These are phyloP conservation scores for Skeletonema menzelii DNA, from an alignment of 108 stramenopile species.

Conservation along the genomic window DNA sequence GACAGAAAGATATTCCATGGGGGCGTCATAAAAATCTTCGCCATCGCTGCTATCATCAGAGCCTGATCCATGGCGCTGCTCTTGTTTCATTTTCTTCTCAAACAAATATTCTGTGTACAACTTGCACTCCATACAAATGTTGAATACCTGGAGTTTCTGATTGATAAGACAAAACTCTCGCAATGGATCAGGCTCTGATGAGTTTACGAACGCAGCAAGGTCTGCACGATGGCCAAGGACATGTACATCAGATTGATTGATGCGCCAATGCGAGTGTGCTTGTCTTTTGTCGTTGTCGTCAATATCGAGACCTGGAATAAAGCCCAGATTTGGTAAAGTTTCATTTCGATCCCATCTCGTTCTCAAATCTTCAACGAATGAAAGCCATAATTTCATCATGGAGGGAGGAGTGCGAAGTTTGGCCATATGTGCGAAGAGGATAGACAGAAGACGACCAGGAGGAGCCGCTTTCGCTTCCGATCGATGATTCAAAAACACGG, in stretches of 20 bases:
- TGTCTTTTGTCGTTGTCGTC: conserved; percentile 4
- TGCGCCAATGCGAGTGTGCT: conserved; percentile 8
- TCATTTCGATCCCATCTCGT: conserved; percentile 73
- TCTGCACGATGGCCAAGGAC: conserved; percentile 52
- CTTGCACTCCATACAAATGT: conserved; percentile 78
- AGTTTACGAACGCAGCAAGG: conserved; percentile 50
- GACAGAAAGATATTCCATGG: conserved; percentile 30
- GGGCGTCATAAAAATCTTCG: conserved; percentile 44
- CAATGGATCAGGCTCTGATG: conserved; percentile 72
- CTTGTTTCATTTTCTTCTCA: conserved; percentile 2
- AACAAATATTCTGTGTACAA: conserved; percentile 54
- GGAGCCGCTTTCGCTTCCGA: conserved; percentile 64
- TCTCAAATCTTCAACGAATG: conserved; percentile 75
- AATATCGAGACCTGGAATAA: conserved; percentile 62
- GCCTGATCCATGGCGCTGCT: not conserved
- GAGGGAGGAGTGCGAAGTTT: conserved; percentile 67
- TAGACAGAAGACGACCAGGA: conserved; percentile 78
- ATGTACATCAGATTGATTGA: conserved; percentile 19
- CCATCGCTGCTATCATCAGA: conserved; percentile 19
- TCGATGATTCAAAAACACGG: not conserved
- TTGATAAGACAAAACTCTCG: conserved; percentile 76
- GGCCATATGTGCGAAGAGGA: conserved; percentile 85
- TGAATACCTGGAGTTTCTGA: conserved; percentile 87
- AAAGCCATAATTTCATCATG: conserved; percentile 74
- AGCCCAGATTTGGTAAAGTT: conserved; percentile 72